Evolutionary conservation across 1,284 basidiomycete genomes (phyloP).

Genomic region (Rhodotorula sp.): DNA sequence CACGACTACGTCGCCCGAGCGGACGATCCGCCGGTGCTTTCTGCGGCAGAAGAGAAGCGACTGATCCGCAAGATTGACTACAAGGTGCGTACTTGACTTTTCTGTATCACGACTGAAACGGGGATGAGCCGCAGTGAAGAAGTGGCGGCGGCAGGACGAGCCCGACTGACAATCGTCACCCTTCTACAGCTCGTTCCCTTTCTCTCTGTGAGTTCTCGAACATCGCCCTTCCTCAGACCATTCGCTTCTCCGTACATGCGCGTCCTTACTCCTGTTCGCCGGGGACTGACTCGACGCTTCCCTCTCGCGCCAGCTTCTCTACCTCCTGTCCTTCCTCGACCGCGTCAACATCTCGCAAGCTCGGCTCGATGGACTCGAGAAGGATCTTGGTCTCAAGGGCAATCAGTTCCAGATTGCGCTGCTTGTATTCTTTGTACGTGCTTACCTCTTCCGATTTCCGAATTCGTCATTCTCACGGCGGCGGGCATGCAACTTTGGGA

Average conservation of each 20-base stretch:
- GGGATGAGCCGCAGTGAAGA: too few relatives aligned
- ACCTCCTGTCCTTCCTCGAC: slow-evolving; percentile 54
- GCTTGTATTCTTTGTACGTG: slow-evolving; percentile 47
- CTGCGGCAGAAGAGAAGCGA: slow-evolving; percentile 26
- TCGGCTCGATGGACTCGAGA: slow-evolving; percentile 47
- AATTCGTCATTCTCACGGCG: not conserved
- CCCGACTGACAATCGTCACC: too few relatives aligned
- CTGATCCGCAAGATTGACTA: slow-evolving; percentile 36
- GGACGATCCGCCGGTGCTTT: not conserved
- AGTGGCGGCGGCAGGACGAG: too few relatives aligned
- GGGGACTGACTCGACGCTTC: too few relatives aligned
- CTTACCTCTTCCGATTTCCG: slow-evolving; percentile 44
- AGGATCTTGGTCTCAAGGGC: slow-evolving; percentile 50
- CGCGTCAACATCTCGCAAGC: slow-evolving; percentile 38
- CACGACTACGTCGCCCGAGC: not conserved
- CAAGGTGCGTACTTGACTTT: too few relatives aligned
- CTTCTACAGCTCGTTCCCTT: slow-evolving; percentile 35
- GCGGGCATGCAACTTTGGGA: too few relatives aligned
- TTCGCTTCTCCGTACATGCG: too few relatives aligned
- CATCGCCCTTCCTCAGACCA: too few relatives aligned
- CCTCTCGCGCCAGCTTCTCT: too few relatives aligned
- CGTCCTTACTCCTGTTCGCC: too few relatives aligned
- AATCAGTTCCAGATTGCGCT: slow-evolving; percentile 27
- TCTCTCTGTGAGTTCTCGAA: slow-evolving; percentile 29
- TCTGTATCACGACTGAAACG: too few relatives aligned